phyloP scores from a whole-genome alignment of 139 green algal species.

The Chlorella sp. region DNA sequence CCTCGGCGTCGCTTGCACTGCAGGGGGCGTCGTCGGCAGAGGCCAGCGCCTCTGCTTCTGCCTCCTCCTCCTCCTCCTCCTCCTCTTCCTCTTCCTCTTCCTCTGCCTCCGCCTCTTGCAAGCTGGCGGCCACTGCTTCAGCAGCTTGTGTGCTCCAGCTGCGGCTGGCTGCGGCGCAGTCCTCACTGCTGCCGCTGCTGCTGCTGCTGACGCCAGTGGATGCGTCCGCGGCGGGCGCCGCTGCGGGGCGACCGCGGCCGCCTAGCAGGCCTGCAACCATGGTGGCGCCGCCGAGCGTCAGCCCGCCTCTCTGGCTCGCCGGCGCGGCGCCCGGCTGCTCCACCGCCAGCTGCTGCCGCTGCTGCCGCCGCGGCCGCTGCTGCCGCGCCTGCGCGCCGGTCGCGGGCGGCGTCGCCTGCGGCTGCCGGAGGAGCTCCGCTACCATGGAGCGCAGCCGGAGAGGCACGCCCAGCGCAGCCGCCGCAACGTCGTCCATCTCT shows the following conservation, averaged over 20 bases:
- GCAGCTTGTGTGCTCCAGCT: neutral
- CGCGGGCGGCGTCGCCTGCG: neutral
- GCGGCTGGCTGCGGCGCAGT: neutral
- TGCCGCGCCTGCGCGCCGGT: neutral
- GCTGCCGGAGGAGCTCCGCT: neutral
- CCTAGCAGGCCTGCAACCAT: neutral
- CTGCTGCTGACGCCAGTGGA: neutral
- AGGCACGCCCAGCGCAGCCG: conserved; percentile 28
- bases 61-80: neutral
- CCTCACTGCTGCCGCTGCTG: neutral
- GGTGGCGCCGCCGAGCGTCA: neutral
- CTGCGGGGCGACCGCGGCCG: neutral
- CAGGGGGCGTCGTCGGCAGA: neutral
- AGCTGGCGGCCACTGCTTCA: neutral
- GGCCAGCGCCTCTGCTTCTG: conserved; percentile 2
- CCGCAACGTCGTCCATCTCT: conserved; percentile 30
- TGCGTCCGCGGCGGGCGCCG: neutral
- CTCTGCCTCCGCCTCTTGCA: neutral
- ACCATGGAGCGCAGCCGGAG: conserved; percentile 21
- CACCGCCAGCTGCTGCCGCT: neutral
- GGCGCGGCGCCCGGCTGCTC: neutral
- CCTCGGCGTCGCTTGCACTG: neutral
- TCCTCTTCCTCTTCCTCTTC: neutral
- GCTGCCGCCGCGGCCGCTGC: neutral
- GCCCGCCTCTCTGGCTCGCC: neutral